A percentile compares a stretch with the other conserved stretches of the same genome.
Conservation (phyloP, 1,139 yeast species). For the Blastobotrys serpentis region DNA sequence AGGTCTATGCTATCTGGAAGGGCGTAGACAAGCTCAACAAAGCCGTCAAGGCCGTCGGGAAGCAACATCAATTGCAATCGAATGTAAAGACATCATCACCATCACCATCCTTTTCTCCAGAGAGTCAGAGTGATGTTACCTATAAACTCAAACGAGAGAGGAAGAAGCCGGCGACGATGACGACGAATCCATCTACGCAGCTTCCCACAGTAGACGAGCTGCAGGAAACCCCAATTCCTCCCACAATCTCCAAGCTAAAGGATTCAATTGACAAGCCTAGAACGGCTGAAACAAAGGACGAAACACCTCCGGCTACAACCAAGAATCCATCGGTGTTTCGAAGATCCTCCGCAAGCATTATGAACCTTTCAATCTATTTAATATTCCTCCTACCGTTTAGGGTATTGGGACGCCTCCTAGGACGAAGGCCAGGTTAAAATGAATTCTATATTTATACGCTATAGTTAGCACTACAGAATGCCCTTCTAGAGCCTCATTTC, state of each 20-base stretch:
- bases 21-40: constrained; percentile 21
- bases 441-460: too few species aligned
- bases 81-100: too few species aligned
- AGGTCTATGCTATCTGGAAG: constrained; percentile 22
- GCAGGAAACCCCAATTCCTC: constrained; percentile 2
- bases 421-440: background rate
- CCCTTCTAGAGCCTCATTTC: background rate
- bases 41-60: constrained; percentile 8
- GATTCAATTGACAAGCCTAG: background rate
- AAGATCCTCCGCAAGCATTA: background rate
- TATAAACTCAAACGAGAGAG: background rate
- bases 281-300: background rate
- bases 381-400: constrained; percentile 4
- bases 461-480: too few species aligned
- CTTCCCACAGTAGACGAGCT: constrained; percentile 3
- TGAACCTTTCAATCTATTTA: background rate
- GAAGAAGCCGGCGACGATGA: too few species aligned
- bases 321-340: background rate
- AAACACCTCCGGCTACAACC: too few species aligned
- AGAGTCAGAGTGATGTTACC: background rate
- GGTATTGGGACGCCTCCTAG: background rate
- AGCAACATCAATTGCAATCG: background rate
- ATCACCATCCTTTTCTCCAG: too few species aligned
- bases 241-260: constrained; percentile 5
- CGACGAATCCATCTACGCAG: too few species aligned